These are phyloP conservation scores for Raphidocelis subcapitata DNA, from an alignment of 139 green algal genomes.

Conservation along the genomic window DNA sequence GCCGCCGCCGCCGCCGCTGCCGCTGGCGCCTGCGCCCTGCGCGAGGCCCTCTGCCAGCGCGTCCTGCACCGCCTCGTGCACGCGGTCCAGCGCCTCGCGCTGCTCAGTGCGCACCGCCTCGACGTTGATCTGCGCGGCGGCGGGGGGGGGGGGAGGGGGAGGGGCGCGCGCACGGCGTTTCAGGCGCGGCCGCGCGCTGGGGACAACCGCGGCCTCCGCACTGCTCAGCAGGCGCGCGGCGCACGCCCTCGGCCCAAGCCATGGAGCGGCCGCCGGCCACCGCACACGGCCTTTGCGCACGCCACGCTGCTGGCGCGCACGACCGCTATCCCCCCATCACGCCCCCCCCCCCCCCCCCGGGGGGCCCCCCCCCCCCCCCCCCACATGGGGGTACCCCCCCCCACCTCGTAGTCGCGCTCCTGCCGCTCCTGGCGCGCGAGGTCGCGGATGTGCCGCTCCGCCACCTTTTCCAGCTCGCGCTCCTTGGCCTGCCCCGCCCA, in stretches of 20 bases:
- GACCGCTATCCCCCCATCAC: no score
- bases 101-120: slow-evolving; percentile 43
- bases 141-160: neutral
- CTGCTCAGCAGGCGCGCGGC: no score
- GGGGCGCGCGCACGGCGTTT: slow-evolving; percentile 29
- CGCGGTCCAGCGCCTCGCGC: slow-evolving; percentile 24
- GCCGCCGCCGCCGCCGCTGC: slow-evolving; percentile 1
- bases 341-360: no score
- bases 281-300: no score
- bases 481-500: slow-evolving; percentile 74
- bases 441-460: slow-evolving; percentile 75
- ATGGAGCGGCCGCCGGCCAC: no score
- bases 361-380: no score
- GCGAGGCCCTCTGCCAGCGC: slow-evolving; percentile 22
- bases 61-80: slow-evolving; percentile 41
- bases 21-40: slow-evolving; percentile 3
- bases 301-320: no score
- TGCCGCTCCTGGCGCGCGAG: slow-evolving; percentile 45
- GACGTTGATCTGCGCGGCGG: slow-evolving; percentile 46
- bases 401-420: slow-evolving; percentile 37
- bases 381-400: neutral
- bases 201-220: no score
- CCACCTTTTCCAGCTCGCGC: slow-evolving; percentile 81
- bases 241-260: no score
- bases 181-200: neutral